Conservation (phyloP, 805 yeast species). For the Yarrowia porcina region DNA sequence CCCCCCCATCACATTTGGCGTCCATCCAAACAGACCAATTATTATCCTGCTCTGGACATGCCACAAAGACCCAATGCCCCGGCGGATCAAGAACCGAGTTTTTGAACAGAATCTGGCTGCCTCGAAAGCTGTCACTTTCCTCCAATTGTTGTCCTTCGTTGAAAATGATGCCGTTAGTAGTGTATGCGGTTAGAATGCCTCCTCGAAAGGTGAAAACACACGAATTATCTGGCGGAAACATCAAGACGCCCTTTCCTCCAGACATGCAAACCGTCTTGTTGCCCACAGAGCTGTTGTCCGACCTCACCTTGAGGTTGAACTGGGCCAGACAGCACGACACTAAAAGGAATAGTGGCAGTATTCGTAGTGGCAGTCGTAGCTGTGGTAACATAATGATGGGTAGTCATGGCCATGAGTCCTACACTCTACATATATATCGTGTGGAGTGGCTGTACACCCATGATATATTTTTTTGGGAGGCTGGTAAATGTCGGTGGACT, state of each 20-base stretch:
- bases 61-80: neutral
- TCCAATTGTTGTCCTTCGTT: neutral
- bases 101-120: neutral
- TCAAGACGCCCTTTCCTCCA: neutral
- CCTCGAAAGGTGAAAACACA: conserved; percentile 3
- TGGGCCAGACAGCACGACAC: neutral
- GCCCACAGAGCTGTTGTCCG: neutral
- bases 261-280: neutral
- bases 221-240: neutral
- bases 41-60: neutral
- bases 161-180: neutral
- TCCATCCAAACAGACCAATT: neutral
- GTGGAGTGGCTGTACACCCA: neutral
- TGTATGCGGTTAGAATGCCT: neutral
- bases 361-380: neutral
- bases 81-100: neutral
- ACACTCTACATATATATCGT: no score
- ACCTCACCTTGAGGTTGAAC: neutral
- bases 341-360: neutral
- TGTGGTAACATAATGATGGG: neutral
- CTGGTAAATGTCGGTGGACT: neutral
- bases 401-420: neutral
- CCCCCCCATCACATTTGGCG: neutral
- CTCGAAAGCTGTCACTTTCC: neutral
- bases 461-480: neutral